Conservation (phyloP, 2,329 filamentous ascomycete genomes). For the Alternaria dauci region DNA sequence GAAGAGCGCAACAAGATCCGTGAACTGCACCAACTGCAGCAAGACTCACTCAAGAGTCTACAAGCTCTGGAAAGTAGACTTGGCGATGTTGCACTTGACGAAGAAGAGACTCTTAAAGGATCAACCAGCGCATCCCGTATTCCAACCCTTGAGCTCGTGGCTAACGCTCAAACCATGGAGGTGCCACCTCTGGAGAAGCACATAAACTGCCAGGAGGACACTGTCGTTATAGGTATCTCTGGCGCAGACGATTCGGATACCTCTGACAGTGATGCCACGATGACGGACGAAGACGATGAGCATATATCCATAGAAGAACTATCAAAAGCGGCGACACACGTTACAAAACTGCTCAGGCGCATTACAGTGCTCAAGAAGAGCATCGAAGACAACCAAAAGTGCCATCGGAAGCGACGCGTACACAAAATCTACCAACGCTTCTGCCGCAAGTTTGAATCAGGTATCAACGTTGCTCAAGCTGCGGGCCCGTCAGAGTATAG, state of each 20-base stretch:
- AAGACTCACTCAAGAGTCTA: constrained; percentile 34
- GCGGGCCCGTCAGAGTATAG: neutral
- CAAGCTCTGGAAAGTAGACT: constrained; percentile 34
- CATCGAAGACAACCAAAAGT: constrained; percentile 11
- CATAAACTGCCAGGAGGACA: neutral
- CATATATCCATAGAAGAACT: constrained; percentile 33
- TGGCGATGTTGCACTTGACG: constrained; percentile 21
- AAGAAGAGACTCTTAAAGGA: constrained; percentile 24
- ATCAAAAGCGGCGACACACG: constrained; percentile 30
- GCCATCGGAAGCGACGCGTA: constrained; percentile 21
- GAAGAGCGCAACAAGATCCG: constrained; percentile 38
- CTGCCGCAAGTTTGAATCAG: constrained; percentile 32
- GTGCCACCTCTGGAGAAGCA: neutral
- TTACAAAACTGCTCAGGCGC: constrained; percentile 31
- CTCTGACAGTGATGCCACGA: constrained; percentile 30
- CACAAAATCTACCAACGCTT: constrained; percentile 37
- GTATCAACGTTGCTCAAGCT: constrained; percentile 8
- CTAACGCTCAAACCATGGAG: constrained; percentile 1
- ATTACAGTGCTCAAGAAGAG: constrained; percentile 29
- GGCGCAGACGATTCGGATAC: constrained; percentile 20
- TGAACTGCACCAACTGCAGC: constrained; percentile 36
- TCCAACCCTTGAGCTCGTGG: constrained; percentile 27
- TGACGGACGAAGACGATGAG: constrained; percentile 29
- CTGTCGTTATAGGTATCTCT: neutral
- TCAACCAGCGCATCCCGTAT: constrained; percentile 19